These are phyloP conservation scores for Geranium incanum DNA, from an alignment of 441 rosid species.

Conservation along the genomic window DNA sequence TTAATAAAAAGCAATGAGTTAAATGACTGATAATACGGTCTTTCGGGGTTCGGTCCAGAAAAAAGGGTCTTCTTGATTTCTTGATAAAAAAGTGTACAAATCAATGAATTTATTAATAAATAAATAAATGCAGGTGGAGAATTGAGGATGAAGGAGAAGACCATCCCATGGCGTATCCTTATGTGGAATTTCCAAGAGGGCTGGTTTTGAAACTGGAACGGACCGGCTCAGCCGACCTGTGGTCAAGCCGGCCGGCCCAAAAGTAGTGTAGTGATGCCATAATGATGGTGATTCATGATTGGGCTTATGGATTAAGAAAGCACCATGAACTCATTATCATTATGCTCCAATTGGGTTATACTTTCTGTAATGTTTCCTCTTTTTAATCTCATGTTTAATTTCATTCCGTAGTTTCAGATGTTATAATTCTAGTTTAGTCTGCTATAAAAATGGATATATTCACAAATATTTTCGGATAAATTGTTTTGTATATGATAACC, in stretches of 20 bases:
- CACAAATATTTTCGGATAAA: too few relatives aligned
- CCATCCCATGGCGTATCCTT: slow-evolving; percentile 44
- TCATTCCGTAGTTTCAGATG: too few relatives aligned
- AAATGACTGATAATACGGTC: too few relatives aligned
- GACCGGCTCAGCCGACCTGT: background rate
- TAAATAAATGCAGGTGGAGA: slow-evolving; percentile 33
- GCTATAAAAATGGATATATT: too few relatives aligned
- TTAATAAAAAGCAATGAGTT: too few relatives aligned
- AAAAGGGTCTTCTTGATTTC: too few relatives aligned
- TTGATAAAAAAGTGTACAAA: too few relatives aligned
- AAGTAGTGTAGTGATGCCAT: background rate
- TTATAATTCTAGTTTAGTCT: too few relatives aligned
- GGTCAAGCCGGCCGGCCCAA: background rate
- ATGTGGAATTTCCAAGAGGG: slow-evolving; percentile 44
- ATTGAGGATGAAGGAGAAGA: slow-evolving; percentile 25
- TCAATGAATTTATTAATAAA: too few relatives aligned
- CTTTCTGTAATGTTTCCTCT: background rate
- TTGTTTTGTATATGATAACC: too few relatives aligned
- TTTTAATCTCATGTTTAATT: background rate
- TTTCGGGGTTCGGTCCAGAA: too few relatives aligned
- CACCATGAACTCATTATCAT: background rate
- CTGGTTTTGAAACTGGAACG: slow-evolving; percentile 31
- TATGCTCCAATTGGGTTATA: background rate
- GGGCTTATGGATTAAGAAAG: background rate
- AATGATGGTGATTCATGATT: background rate